Evolutionary conservation across 2,329 filamentous ascomycete genomes (phyloP), one percentile per base, ranked within the genome.

Genomic region (Graphium sp.): DNA sequence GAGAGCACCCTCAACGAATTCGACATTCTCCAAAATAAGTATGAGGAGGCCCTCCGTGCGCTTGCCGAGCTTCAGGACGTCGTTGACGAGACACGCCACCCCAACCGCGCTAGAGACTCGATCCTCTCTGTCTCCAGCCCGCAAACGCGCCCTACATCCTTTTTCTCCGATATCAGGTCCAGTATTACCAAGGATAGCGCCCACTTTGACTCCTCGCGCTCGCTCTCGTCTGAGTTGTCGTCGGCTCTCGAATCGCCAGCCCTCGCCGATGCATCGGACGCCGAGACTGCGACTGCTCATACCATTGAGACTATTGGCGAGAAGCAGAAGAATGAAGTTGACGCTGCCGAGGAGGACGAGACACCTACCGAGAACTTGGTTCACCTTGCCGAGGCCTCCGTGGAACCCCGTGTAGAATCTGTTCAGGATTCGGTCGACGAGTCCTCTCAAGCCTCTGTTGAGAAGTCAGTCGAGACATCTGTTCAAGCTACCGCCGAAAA

Each of bases 211-310:
- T 85, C 80, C 45, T 85, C 83, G 58, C 83, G 77, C 51, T 93
- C 84, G 45, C 76, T 94, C 41, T 94, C 83, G 39, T 89, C 83
- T 56, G 89, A 95, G 57, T 68, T 93, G 49, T 92, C 82, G 45
- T 92, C 78, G 50, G 82, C 71, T 60, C 71, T 78, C 66, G 79
- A 79, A 45, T 81, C 78, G 46, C 70, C 71, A 41, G 62, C 62
- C 42, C 74, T 71, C 37, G 61, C 60, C 37, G 72, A 75, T 40
- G 62, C 65, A 28, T 73, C 69, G 39, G 68, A 74, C 46, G 57
- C 60, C 34, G 73, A 74, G 38, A 34, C 40, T 9, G 37, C 39
- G 12, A 48, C 47, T 10, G 52, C 53, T 8, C n/a, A n/a, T n/a
- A n/a, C n/a, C n/a, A n/a, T n/a, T n/a, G n/a, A n/a, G n/a, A n/a